Evolutionary conservation across 129 eudicot species (phyloP).

Genomic region (Flaveria trinervia): DNA sequence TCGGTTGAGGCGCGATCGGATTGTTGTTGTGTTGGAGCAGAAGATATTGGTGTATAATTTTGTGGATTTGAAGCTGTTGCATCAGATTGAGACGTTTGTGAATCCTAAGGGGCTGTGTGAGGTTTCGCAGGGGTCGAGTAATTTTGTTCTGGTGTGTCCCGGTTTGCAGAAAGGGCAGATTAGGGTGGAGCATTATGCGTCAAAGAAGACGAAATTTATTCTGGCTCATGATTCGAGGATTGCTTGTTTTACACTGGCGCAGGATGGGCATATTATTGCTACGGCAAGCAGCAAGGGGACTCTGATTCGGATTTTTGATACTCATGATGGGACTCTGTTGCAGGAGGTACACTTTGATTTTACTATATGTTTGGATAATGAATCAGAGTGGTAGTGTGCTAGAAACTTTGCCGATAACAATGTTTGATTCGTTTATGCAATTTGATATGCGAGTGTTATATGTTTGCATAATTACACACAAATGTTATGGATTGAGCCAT

Average conservation of each 20-base stretch:
- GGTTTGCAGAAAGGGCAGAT: slow-evolving; percentile 88
- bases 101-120: slow-evolving; percentile 94
- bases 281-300: slow-evolving; percentile 91
- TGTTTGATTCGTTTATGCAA: neutral
- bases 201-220: slow-evolving; percentile 65
- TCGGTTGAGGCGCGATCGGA: slow-evolving; percentile 64
- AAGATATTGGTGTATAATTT: slow-evolving; percentile 82
- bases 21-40: slow-evolving; percentile 84
- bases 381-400: neutral
- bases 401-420: neutral
- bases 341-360: slow-evolving; percentile 62
- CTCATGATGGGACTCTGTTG: slow-evolving; percentile 72
- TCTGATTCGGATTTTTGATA: slow-evolving; percentile 65
- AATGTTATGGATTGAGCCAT: too few relatives aligned
- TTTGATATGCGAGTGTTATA: neutral
- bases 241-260: slow-evolving; percentile 70
- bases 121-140: slow-evolving; percentile 65
- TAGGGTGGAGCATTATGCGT: slow-evolving; percentile 69
- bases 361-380: neutral
- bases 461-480: neutral
- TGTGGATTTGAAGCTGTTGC: slow-evolving; percentile 66
- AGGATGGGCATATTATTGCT: slow-evolving; percentile 75
- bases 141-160: slow-evolving; percentile 72
- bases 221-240: slow-evolving; percentile 90
- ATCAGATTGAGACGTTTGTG: slow-evolving; percentile 78